phyloP scores from a whole-genome alignment of 371 early-diverging fungal species.

The Syncephalis fuscata region DNA sequence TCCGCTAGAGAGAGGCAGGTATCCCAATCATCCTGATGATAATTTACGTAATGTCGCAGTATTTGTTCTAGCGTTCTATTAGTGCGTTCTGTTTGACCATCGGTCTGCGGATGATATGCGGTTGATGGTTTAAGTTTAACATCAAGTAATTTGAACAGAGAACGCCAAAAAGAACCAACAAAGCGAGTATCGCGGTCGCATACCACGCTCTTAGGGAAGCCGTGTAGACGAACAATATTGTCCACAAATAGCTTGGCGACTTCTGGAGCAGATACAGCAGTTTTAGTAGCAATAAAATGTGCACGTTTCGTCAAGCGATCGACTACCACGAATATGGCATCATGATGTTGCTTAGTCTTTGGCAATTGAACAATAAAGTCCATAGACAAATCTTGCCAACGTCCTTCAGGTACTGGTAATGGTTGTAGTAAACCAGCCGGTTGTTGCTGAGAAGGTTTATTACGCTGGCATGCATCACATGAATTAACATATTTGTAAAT shows the following conservation, averaged over 20 bases:
- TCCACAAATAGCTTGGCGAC: slow-evolving; percentile 6
- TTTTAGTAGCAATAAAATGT: slow-evolving; percentile 4
- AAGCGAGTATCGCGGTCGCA: slow-evolving; percentile 14
- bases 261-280: slow-evolving; percentile 4
- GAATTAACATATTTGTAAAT: slow-evolving; percentile 15
- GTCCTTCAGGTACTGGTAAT: slow-evolving; percentile 7
- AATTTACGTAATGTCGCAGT: slow-evolving; percentile 17
- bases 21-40: slow-evolving; percentile 26
- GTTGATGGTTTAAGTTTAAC: slow-evolving; percentile 17
- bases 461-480: slow-evolving; percentile 21
- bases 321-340: slow-evolving; percentile 23
- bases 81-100: slow-evolving; percentile 28
- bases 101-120: slow-evolving; percentile 25
- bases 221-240: slow-evolving; percentile 9
- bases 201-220: slow-evolving; percentile 5
- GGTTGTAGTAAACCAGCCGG: slow-evolving; percentile 20
- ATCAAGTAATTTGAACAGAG: slow-evolving; percentile 8
- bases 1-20: slow-evolving; percentile 20
- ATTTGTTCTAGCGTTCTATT: slow-evolving; percentile 29
- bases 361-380: slow-evolving; percentile 10
- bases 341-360: slow-evolving; percentile 8
- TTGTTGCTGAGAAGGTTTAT: slow-evolving; percentile 10
- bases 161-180: slow-evolving; percentile 15
- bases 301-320: slow-evolving; percentile 23
- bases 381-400: slow-evolving; percentile 7